phyloP scores from a whole-genome alignment of 345 rosid genomes.

The Eucalyptus pauciflora region DNA sequence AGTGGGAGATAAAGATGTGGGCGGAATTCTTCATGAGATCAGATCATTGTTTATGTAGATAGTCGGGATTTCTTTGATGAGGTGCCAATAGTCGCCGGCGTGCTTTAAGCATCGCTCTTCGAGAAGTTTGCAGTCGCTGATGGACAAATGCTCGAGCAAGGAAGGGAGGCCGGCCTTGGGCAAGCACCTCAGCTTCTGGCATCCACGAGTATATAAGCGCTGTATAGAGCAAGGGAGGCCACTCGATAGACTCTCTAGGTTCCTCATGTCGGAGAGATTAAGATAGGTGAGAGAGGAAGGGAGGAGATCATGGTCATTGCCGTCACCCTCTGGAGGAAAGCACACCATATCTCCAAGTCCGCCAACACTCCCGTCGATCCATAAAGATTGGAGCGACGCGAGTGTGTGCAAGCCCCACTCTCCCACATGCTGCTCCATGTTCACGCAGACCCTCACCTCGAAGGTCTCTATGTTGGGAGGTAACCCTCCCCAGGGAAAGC shows the following conservation, averaged over 20 bases:
- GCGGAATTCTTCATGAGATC: background rate
- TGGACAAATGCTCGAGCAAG: background rate
- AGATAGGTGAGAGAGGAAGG: background rate
- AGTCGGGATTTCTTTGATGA: background rate
- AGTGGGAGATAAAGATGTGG: background rate
- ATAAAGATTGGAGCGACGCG: background rate
- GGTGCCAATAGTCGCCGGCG: background rate
- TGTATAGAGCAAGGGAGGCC: background rate
- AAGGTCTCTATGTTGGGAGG: background rate
- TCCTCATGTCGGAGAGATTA: background rate
- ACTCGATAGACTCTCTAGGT: background rate
- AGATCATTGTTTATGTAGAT: background rate
- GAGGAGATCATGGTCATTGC: background rate
- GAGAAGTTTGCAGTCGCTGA: background rate
- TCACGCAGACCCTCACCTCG: background rate
- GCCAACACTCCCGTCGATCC: background rate
- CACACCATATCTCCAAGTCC: background rate
- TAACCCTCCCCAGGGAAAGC: background rate
- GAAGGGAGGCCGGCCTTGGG: background rate
- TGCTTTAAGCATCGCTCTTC: background rate
- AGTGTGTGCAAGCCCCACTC: background rate
- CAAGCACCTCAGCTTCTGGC: background rate
- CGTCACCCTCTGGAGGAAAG: accelerated
- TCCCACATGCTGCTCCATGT: background rate
- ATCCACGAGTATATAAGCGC: background rate